Evolutionary conservation across 2,329 filamentous ascomycete genomes (phyloP).

Genomic region (Botrytis tulipae): DNA sequence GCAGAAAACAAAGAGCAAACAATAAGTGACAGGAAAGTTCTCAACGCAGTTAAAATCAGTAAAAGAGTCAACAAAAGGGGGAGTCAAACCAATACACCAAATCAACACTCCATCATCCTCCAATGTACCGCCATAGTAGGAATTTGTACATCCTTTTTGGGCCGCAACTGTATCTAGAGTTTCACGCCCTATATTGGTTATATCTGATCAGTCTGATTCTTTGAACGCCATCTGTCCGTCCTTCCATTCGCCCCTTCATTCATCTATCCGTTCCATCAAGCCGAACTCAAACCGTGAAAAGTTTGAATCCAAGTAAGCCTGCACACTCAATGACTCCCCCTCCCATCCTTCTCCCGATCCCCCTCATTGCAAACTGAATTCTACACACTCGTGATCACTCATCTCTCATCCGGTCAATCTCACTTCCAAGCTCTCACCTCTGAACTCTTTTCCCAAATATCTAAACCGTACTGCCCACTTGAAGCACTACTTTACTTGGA

Average conservation of each 20-base stretch:
- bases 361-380: neutral
- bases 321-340: no score
- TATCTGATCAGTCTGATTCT: neutral
- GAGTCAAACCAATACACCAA: constrained; percentile 14
- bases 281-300: neutral
- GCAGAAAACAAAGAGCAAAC: neutral
- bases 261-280: neutral
- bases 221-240: neutral
- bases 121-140: constrained; percentile 1
- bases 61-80: neutral
- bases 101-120: neutral
- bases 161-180: neutral
- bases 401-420: neutral
- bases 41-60: neutral
- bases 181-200: neutral
- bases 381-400: neutral
- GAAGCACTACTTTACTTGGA: neutral
- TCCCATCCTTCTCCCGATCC: neutral
- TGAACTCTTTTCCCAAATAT: neutral
- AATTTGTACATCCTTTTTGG: constrained; percentile 12
- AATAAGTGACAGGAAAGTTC: neutral
- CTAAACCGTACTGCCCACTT: neutral
- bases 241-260: neutral
- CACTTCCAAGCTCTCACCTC: neutral
- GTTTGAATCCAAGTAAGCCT: neutral